These are phyloP conservation scores for Vicia faba DNA, from an alignment of 306 rosid species.

Conservation along the genomic window DNA sequence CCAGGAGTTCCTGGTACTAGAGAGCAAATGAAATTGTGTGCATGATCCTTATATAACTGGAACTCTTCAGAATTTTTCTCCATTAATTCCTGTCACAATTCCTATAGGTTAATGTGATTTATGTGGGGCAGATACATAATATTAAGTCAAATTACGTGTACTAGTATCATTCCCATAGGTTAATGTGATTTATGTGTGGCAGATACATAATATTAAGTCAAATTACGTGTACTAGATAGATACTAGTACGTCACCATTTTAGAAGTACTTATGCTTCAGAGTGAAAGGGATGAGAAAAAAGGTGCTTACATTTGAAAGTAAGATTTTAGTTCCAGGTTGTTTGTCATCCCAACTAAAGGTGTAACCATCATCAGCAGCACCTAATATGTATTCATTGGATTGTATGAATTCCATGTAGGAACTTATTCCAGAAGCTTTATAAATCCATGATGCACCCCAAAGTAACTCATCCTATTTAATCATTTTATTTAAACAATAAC, in stretches of 20 bases:
- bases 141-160: background rate
- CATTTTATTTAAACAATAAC: background rate
- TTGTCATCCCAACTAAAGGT: conserved; percentile 94
- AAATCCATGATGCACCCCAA: conserved; percentile 94
- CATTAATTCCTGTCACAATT: conserved; percentile 55
- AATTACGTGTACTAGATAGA: too few relatives aligned
- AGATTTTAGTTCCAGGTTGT: conserved; percentile 75
- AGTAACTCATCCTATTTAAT: conserved; percentile 79
- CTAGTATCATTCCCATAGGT: background rate
- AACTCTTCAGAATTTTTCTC: conserved; percentile 57
- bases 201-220: background rate
- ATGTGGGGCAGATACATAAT: background rate
- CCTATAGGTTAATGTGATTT: conserved; percentile 12
- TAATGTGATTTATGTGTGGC: background rate
- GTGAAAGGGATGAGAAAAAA: background rate
- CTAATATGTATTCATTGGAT: conserved; percentile 76
- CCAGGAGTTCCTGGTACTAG: conserved; percentile 64
- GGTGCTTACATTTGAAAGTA: conserved; percentile 69
- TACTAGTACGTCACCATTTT: too few relatives aligned
- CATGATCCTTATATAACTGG: conserved; percentile 67
- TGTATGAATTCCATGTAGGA: conserved; percentile 61
- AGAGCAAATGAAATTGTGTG: conserved; percentile 81
- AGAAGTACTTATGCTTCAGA: background rate
- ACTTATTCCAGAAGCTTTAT: conserved; percentile 61
- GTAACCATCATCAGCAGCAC: conserved; percentile 74